Evolutionary conservation across 768 basidiomycete species (phyloP).

Genomic region (Wakefieldia striispora): DNA sequence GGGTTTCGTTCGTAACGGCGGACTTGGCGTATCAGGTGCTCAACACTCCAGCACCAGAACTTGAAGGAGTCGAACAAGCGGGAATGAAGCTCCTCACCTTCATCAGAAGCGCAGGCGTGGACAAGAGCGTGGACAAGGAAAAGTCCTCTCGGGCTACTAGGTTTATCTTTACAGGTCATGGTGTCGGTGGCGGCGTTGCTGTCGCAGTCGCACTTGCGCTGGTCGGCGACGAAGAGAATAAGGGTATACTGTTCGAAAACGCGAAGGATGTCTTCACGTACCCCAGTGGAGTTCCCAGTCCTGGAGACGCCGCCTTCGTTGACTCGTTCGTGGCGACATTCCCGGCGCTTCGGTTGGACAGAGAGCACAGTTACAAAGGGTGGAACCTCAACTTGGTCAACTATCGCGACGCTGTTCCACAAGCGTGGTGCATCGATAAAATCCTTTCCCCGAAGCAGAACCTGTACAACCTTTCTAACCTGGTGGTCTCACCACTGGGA

Average conservation of each 20-base stretch:
- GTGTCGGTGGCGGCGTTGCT: constrained; percentile 5
- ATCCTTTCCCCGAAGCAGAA: neutral
- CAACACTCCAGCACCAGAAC: neutral
- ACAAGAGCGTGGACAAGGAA: no score
- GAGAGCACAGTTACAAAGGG: neutral
- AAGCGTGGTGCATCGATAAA: neutral
- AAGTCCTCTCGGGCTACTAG: neutral
- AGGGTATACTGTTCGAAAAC: no score
- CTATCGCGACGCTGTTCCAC: neutral
- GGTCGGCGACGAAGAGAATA: neutral
- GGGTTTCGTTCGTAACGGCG: neutral
- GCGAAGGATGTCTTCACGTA: constrained; percentile 1
- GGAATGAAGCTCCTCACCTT: constrained; percentile 3
- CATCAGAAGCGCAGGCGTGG: neutral
- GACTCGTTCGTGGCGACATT: constrained; percentile 5
- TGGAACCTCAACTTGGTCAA: neutral
- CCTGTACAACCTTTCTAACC: neutral
- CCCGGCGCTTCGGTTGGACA: neutral
- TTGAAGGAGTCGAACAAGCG: neutral
- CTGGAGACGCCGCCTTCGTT: constrained; percentile 6
- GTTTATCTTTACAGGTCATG: constrained; percentile 9
- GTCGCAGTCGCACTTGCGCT: constrained; percentile 7
- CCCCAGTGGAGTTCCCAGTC: neutral
- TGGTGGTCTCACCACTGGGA: neutral
- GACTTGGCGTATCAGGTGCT: constrained; percentile 1